A percentile compares a stretch with the other conserved stretches of the same genome.
Evolutionary conservation across 805 yeast species (phyloP).

Genomic region (Komagataella mondaviorum): DNA sequence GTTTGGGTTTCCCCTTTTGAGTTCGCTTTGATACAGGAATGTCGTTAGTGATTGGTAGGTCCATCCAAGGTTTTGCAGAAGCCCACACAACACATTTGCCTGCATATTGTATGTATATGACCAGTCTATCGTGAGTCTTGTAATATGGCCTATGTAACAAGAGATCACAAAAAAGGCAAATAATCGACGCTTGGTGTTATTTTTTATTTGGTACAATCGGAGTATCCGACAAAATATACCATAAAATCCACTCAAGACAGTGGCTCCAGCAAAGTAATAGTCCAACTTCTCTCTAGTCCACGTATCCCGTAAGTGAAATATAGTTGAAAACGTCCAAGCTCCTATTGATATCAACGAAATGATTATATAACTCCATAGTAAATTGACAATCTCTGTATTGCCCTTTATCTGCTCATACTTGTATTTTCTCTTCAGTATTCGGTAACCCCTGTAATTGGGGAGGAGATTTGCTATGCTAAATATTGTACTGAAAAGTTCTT

Average conservation of each 20-base stretch:
- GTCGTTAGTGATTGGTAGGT: conserved; percentile 19
- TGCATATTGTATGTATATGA: conserved; percentile 90
- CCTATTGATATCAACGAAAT: conserved; percentile 56
- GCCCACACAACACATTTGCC: conserved; percentile 71
- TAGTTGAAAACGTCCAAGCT: conserved; percentile 81
- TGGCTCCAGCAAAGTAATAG: conserved; percentile 85
- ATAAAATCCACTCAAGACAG: conserved; percentile 72
- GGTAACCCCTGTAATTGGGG: conserved; percentile 44
- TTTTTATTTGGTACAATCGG: conserved; percentile 32
- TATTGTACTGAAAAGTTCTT: conserved; percentile 69
- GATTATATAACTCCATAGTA: conserved; percentile 25
- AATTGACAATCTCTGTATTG: conserved; percentile 11
- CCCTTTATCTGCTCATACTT: conserved; percentile 7
- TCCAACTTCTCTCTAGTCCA: conserved; percentile 73
- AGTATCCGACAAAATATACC: conserved; percentile 49
- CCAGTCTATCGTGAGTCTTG: conserved; percentile 60
- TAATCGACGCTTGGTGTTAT: conserved; percentile 13
- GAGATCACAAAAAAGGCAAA: conserved; percentile 28
- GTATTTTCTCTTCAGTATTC: conserved; percentile 15
- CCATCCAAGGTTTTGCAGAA: conserved; percentile 57
- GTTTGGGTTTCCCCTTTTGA: neutral
- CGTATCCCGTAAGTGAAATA: conserved; percentile 83
- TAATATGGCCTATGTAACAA: conserved; percentile 52
- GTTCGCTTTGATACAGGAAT: conserved; percentile 10
- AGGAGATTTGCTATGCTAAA: conserved; percentile 64